phyloP scores from a whole-genome alignment of 495 filamentous ascomycete species.

The Aspergillus ostianus region DNA sequence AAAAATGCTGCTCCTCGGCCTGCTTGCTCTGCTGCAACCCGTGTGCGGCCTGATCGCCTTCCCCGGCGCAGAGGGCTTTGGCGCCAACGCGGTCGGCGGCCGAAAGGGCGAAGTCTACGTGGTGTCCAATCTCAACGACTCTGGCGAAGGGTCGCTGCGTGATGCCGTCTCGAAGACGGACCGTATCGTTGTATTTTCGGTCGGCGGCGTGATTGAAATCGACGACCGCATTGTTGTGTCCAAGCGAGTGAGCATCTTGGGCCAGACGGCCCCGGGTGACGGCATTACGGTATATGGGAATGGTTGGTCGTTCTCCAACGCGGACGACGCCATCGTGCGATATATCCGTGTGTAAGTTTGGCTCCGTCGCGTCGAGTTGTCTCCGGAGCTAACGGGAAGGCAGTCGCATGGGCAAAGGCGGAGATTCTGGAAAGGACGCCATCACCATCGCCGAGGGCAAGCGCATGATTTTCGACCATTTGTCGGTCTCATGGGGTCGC shows the following conservation, averaged over 20 bases:
- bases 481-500: slow-evolving; percentile 21
- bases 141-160: slow-evolving; percentile 17
- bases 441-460: slow-evolving; percentile 20
- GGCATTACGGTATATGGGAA: slow-evolving; percentile 22
- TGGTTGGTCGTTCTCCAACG: slow-evolving; percentile 22
- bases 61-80: slow-evolving; percentile 20
- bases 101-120: slow-evolving; percentile 18
- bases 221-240: slow-evolving; percentile 19
- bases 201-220: slow-evolving; percentile 20
- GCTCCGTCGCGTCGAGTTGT: background rate
- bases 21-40: slow-evolving; percentile 7
- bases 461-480: slow-evolving; percentile 22
- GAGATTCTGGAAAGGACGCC: slow-evolving; percentile 14
- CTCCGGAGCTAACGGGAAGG: background rate
- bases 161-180: slow-evolving; percentile 17
- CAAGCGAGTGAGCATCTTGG: slow-evolving; percentile 19
- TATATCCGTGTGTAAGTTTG: slow-evolving; percentile 19
- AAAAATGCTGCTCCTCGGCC: background rate
- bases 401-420: slow-evolving; percentile 20
- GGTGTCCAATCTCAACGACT: slow-evolving; percentile 18
- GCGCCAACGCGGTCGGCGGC: slow-evolving; percentile 18
- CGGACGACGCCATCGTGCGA: slow-evolving; percentile 18
- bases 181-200: slow-evolving; percentile 19
- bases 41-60: slow-evolving; percentile 16
- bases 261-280: slow-evolving; percentile 20